phyloP scores from a whole-genome alignment of 2,329 filamentous ascomycete species.

The Didymellaceae sp. region DNA sequence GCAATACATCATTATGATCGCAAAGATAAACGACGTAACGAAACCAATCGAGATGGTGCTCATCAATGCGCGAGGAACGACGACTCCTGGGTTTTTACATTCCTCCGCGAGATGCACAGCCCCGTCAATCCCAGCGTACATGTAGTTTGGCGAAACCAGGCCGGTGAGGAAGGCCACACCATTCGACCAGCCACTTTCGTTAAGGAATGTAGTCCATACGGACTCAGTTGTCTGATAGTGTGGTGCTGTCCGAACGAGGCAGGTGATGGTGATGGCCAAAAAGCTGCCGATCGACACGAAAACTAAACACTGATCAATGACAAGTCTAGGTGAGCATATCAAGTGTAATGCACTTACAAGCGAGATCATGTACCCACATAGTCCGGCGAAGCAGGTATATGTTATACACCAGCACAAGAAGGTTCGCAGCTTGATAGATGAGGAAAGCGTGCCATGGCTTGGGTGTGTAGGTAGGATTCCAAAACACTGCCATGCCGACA shows the following conservation, averaged over 20 bases:
- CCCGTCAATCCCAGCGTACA: conserved; percentile 29
- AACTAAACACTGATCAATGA: conserved; percentile 6
- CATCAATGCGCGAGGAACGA: conserved; percentile 45
- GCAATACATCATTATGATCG: conserved; percentile 24
- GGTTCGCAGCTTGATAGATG: conserved; percentile 22
- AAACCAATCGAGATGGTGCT: conserved; percentile 35
- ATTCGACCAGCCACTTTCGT: conserved; percentile 53
- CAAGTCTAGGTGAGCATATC: neutral
- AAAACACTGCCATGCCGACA: conserved; percentile 19
- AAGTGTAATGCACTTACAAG: conserved; percentile 8
- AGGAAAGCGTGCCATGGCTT: conserved; percentile 26
- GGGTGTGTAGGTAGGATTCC: conserved; percentile 15
- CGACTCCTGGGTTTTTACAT: conserved; percentile 31
- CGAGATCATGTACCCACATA: conserved; percentile 28
- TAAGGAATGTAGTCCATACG: conserved; percentile 56
- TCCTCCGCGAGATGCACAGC: conserved; percentile 44
- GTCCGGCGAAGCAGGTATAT: conserved; percentile 23
- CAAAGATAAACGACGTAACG: conserved; percentile 27
- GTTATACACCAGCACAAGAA: conserved; percentile 21
- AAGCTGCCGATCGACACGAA: conserved; percentile 41
- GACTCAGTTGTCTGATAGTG: conserved; percentile 33
- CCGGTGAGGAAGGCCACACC: conserved; percentile 53
- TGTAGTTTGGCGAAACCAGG: conserved; percentile 23
- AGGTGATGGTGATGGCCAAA: conserved; percentile 55
- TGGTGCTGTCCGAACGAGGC: conserved; percentile 51